phyloP scores from a whole-genome alignment of 2,329 filamentous ascomycete species.

The Dissoconium aciculare region DNA sequence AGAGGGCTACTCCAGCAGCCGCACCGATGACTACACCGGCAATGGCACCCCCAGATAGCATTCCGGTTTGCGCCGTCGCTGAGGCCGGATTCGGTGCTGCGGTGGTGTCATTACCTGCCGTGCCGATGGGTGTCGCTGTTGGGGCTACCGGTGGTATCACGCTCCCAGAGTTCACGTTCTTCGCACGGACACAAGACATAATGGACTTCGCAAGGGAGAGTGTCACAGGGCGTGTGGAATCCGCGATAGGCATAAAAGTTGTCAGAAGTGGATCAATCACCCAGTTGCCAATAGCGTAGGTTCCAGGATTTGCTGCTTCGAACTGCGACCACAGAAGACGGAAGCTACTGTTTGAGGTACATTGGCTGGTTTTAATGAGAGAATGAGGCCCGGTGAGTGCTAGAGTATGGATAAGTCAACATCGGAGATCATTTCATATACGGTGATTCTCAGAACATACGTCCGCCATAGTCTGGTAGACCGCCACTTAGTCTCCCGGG shows the following conservation, averaged over 20 bases:
- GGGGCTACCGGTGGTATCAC: conserved; percentile 1
- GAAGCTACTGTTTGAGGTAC: conserved; percentile 3
- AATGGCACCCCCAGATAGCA: neutral
- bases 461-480: conserved; percentile 5
- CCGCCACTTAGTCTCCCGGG: conserved; percentile 4
- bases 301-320: conserved; percentile 2
- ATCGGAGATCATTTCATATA: neutral
- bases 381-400: conserved; percentile 6
- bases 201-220: conserved; percentile 5
- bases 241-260: conserved; percentile 9
- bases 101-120: neutral
- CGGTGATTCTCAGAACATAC: neutral
- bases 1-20: conserved; percentile 3
- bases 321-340: conserved; percentile 8
- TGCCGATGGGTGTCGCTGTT: conserved; percentile 1
- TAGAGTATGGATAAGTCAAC: neutral
- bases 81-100: neutral
- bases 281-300: conserved; percentile 6
- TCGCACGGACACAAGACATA: conserved; percentile 5
- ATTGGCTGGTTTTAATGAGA: conserved; percentile 3
- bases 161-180: conserved; percentile 6
- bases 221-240: conserved; percentile 4
- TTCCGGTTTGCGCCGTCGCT: neutral
- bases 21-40: conserved; percentile 5
- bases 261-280: conserved; percentile 6